Conservation (phyloP, 73 alveolate genomes). For the Stentor coeruleus region DNA sequence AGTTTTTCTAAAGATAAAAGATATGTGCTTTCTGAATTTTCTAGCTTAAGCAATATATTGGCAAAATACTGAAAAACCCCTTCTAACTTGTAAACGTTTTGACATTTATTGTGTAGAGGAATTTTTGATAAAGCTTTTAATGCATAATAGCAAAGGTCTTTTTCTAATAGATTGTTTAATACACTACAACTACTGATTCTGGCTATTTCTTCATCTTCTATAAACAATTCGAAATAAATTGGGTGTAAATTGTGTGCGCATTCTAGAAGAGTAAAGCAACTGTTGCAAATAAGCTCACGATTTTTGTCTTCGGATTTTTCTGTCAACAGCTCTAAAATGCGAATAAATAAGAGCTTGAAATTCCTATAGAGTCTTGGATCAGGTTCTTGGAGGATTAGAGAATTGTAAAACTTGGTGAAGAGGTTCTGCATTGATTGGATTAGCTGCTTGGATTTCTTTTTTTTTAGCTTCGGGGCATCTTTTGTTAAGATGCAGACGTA, state of each 20-base stretch:
- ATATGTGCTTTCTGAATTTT: background rate
- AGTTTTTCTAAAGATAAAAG: background rate
- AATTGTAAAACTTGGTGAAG: background rate
- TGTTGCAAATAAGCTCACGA: background rate
- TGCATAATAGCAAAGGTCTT: background rate
- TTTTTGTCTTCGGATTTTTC: background rate
- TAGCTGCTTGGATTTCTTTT: background rate
- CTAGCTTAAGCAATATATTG: background rate
- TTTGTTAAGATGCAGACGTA: background rate
- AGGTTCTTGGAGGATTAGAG: background rate
- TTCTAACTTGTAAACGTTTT: background rate
- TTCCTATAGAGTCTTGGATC: background rate
- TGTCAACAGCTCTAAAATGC: background rate
- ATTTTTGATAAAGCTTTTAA: background rate
- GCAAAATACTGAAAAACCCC: background rate
- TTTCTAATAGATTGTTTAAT: background rate
- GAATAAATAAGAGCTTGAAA: background rate
- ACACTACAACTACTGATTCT: background rate
- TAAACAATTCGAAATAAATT: background rate
- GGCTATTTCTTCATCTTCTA: background rate
- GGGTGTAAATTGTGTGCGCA: background rate
- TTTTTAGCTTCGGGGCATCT: background rate
- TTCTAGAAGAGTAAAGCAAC: background rate
- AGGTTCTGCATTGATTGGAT: background rate
- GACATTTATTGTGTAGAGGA: background rate